Percentiles rank a stretch among this genome's conserved stretches.
Evolutionary conservation across 176 grass and related monocot genomes (phyloP).

Genomic region (Phoenix dactylifera): DNA sequence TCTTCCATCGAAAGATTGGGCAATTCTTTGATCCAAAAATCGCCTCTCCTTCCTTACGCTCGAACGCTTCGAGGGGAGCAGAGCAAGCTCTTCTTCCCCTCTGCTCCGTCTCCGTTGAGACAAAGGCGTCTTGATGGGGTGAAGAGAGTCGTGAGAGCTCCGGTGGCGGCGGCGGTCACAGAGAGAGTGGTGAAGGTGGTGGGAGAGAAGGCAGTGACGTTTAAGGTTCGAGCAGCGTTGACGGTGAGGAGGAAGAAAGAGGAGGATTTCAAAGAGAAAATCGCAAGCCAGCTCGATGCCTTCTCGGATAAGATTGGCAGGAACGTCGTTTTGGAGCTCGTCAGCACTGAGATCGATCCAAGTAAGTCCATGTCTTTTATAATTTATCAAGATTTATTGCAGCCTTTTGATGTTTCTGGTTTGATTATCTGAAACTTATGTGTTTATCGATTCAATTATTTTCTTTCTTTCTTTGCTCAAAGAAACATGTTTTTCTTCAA

Average conservation of each 20-base stretch:
- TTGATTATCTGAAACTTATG: too few species aligned
- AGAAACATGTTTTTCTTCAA: too few species aligned
- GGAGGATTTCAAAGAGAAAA: constrained; percentile 33
- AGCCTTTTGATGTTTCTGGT: too few species aligned
- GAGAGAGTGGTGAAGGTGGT: constrained; percentile 28
- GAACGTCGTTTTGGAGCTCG: constrained; percentile 57
- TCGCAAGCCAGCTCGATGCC: constrained; percentile 58
- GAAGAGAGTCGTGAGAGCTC: not conserved
- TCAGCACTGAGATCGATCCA: constrained; percentile 70
- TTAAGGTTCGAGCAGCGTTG: constrained; percentile 55
- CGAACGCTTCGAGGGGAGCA: not conserved
- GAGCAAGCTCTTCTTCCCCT: not conserved
- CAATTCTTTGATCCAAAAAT: constrained; percentile 3
- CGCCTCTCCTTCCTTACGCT: constrained; percentile 5
- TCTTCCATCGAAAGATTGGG: not conserved
- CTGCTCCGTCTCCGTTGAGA: not conserved
- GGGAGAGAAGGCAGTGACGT: constrained; percentile 34
- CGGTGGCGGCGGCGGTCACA: constrained; percentile 22
- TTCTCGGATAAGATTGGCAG: constrained; percentile 50
- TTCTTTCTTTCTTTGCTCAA: too few species aligned
- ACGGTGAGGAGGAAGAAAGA: constrained; percentile 65
- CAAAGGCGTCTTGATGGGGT: not conserved
- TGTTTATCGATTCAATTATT: too few species aligned
- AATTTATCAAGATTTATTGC: too few species aligned
- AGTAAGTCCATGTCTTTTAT: constrained; percentile 22